Evolutionary conservation across 495 filamentous ascomycete genomes (phyloP), one percentile per base, ranked within the genome.

Genomic region (Penicillium cataractarum): DNA sequence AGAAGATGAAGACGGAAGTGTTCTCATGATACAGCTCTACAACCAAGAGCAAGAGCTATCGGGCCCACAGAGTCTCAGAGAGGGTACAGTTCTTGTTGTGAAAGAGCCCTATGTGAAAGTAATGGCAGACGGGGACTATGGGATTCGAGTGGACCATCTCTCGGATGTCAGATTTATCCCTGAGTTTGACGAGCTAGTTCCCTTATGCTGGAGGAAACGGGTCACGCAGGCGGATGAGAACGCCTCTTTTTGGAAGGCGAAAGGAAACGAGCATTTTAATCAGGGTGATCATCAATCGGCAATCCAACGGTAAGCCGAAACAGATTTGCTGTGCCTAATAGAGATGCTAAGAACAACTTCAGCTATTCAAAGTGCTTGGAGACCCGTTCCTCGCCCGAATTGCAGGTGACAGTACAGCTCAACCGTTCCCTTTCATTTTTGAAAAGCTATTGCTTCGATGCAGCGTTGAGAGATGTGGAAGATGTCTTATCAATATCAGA

Each of bases 101-200:
- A 86, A 86, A 65, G 84, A 86, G 59, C 83, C 84, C 3, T 86
- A 81, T 64, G 69, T 81, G 51, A 82, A 81, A 55, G 39, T 66
- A 0, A 77, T 67, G 54, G 64, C 62, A 3, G 64, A 79, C 55
- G 78, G 78, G 3, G 50, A 62, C 3, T 80, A 76, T 65, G 73
- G 67, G 3, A 60, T 86, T 17, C 74, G 82, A 10, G 81, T 86
- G 12, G 84, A 86, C 56, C 84, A 87, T 74, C 65, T 80, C 17
- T 80, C 76, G 12, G 82, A 86, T 60, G 55, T 85, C 22, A 64
- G 71, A 4, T 66, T 73, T 55, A 37, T 82, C 15, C 60, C 72
- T 15, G 59, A 60, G 3, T 61, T 64, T 32, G 75, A 82, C 54
- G 40, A 61, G 22, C 64, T 60, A 6, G 68, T 81, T 13, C 78